Conservation (phyloP, 2,329 filamentous ascomycete species). For the Scytalidium lignicola region DNA sequence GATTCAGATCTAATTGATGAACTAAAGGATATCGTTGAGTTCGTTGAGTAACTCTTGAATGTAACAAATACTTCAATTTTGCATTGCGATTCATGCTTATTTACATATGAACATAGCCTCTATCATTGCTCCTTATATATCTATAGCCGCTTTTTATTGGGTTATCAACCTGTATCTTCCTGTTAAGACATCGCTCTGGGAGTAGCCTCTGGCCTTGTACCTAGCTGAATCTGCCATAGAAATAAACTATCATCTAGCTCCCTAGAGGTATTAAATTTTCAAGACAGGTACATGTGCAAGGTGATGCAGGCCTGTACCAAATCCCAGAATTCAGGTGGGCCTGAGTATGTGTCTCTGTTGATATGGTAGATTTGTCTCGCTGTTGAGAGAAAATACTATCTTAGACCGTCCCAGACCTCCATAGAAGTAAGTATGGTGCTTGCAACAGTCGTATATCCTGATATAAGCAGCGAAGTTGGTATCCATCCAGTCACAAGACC, state of each 20-base stretch:
- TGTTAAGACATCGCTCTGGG: too few relatives aligned
- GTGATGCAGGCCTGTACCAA: too few relatives aligned
- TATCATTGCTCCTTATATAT: too few relatives aligned
- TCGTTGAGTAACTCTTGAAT: slow-evolving; percentile 17
- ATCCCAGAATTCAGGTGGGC: too few relatives aligned
- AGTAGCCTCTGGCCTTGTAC: too few relatives aligned
- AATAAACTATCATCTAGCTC: background rate
- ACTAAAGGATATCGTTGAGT: slow-evolving; percentile 27
- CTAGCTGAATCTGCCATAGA: background rate
- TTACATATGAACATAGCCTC: background rate
- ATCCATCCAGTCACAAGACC: slow-evolving; percentile 58
- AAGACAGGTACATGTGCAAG: background rate
- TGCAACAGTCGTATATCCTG: slow-evolving; percentile 54
- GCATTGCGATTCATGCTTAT: background rate
- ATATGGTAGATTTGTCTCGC: too few relatives aligned
- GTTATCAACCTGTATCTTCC: too few relatives aligned
- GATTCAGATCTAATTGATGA: slow-evolving; percentile 26
- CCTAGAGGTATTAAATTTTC: background rate
- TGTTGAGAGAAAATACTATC: background rate
- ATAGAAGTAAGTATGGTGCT: slow-evolving; percentile 54
- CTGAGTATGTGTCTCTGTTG: too few relatives aligned
- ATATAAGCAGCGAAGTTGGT: slow-evolving; percentile 40
- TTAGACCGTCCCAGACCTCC: slow-evolving; percentile 55
- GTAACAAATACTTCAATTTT: too few relatives aligned
- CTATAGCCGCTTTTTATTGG: too few relatives aligned